Base-by-base conservation (phyloP, 352 stramenopile genomes). In the Globisporangium carolinianum region DNA sequence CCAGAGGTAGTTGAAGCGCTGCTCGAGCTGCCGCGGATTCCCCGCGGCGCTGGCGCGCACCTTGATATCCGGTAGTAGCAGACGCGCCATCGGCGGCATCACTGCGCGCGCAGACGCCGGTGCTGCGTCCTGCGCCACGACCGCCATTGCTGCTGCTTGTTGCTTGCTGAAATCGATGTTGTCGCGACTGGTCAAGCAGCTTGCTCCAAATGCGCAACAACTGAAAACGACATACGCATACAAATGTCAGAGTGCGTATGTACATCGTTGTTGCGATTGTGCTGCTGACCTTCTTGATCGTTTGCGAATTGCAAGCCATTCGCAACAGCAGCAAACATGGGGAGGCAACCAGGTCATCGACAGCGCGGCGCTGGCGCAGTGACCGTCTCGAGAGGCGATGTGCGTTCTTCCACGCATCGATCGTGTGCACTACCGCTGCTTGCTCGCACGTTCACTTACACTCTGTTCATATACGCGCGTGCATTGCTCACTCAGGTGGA, bases 341-440 rank as follows among this genome's bases (percentile, higher is more conserved):
- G 52, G 35, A 56, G 68, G 14, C 58, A 58, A 51, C 73, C 66
- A 1, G 88, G 89, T 0, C 86, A 97, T 61, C 81, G 84, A 8
- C 88, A 96, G 66, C 87, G 86, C 53, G 89, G 89, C 39, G 89
- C 91, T 7, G 90, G 90, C 56, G 89, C 84, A 17, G 86, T 97
- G n/a, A 86, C 89, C 9, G 72, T 87, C 48, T 95, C 86, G 2
- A 72, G 70, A 45, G 87, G 86, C 24, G 87, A 96, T 45, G 62
- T 91, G 63, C 41, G 64, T 48, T 6, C 17, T 0, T 37, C n/a
- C 24, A 32, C 24, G 24, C 24, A 32, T 3, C 24, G 24, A 32
- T 32, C 2, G 24, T 3, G 2, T 3, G 24, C 24, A 32, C 24
- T 32, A 32, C 24, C 24, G 24, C 24, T 32, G 24, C 24, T 32